Base-by-base conservation (phyloP, 129 eudicot genomes). In the Flaveria bidentis region DNA sequence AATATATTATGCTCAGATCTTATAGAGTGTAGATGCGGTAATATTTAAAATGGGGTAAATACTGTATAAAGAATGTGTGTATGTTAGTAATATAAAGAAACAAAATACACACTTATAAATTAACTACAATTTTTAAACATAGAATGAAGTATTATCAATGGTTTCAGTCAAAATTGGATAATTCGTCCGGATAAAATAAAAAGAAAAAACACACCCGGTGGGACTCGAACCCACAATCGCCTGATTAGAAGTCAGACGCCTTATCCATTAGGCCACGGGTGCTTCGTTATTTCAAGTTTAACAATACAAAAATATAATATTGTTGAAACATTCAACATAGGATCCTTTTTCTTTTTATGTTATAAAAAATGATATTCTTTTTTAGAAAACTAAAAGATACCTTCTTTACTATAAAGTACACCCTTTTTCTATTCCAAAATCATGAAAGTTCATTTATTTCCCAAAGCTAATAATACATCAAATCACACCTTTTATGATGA, bases 201-300 rank as follows among this genome's bases (percentile, higher is more conserved):
- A 0, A 20, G 22, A 20, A 20, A 20, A 26, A 1, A 0, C 95
- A 89, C 96, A 80, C 92, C 96, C 96, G 88, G 96, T 90, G 96
- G 96, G 96, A 90, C 90, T 90, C 96, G 96, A 90, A 87, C 96
- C 96, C 96, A 90, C 96, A 90, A 87, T 90, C 96, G 96, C 89
- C 84, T 84, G 87, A 87, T 84, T 84, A 84, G 87, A 87, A 84
- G 89, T 85, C 89, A 82, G 84, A 82, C 85, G 89, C 92, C 89
- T 88, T 88, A 85, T 88, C 89, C 89, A 83, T 87, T 87, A 87
- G 88, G 91, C 86, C 88, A 84, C 86, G 85, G 88, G 91, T 78
- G 88, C 91, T 50, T 58, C 8, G 0, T 4, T 58, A n/a, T 23
- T 1, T 9, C 0, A 0, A 0, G 0, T 10, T 1, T 23, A 58